Base-by-base conservation (phyloP, 2,329 filamentous ascomycete genomes). In the Stylonectria norvegica region DNA sequence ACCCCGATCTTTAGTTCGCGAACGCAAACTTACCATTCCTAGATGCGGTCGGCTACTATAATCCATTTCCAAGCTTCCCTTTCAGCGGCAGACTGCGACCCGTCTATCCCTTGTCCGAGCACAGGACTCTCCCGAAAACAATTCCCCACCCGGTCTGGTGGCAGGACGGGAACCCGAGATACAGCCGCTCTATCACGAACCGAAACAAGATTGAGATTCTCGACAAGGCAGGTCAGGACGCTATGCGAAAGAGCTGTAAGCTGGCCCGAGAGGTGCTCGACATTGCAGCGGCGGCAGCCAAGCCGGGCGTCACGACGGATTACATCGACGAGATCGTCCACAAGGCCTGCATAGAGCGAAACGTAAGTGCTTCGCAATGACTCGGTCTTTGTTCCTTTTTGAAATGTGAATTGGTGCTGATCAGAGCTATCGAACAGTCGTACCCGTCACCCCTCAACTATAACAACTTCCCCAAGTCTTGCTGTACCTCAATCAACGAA, bases 391-490 rank as follows among this genome's bases (percentile, higher is more conserved):
- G 4, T 6, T 11, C 10, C 5, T 7, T 6, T 17, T 18, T 4
- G 8, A 14, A 20, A n/a, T 25, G 34, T 27, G 40, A 20, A 42
- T 40, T 11, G 11, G 34, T n/a, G n/a, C n/a, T n/a, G n/a, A n/a
- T n/a, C n/a, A n/a, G n/a, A n/a, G n/a, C n/a, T n/a, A n/a, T n/a
- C 20, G 27, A n/a, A 32, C 48, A 96, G 90, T 86, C 89, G 8
- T 97, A 97, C 63, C 91, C 91, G 0, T 96, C 91, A 1, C 89
- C 91, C 1, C 73, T 97, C 22, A 96, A 96, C 71, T 97, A 97
- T 70, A 86, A 87, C 72, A 76, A 90, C 66, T 98, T 97, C 69
- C 93, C 93, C 51, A 98, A 98, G 71, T 98, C 93, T 0, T 87
- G 96, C 48, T 98, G 93, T 69, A 97, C 91, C 3, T 97, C 91